These are phyloP conservation scores for Sporobolomyces phaffii DNA, from an alignment of 768 basidiomycete genomes.

Conservation along the genomic window DNA sequence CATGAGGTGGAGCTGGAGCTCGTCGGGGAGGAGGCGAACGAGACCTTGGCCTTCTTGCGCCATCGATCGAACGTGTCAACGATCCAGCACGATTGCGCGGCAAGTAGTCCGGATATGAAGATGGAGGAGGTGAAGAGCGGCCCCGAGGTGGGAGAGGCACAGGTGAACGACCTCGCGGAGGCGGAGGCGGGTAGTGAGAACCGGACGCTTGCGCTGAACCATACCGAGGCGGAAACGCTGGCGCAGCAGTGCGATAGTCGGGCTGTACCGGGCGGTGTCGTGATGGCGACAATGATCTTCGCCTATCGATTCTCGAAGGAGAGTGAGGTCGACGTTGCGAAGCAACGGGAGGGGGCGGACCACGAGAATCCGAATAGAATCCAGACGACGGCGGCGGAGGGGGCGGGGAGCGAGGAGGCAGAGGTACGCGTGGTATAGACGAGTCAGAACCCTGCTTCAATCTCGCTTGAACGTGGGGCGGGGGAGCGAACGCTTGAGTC, in stretches of 20 bases:
- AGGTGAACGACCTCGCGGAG: not conserved
- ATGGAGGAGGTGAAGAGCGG: not conserved
- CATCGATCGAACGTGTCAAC: not conserved
- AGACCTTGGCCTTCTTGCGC: not conserved
- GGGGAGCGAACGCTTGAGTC: not conserved
- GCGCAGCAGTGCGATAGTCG: not conserved
- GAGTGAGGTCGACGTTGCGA: not conserved
- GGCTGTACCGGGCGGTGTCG: not conserved
- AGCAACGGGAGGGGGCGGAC: no score
- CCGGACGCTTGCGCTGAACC: not conserved
- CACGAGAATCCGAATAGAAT: no score
- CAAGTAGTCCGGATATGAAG: no score
- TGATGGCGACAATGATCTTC: not conserved
- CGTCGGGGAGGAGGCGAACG: not conserved
- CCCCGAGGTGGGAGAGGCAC: not conserved
- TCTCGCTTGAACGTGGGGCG: not conserved
- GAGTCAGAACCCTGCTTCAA: not conserved
- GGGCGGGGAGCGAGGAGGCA: not conserved
- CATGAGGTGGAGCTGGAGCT: not conserved
- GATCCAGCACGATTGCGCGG: not conserved
- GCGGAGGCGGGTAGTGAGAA: not conserved
- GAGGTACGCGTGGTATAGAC: no score
- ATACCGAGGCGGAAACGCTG: not conserved
- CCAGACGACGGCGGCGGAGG: not conserved
- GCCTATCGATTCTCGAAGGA: not conserved